Base-by-base conservation (phyloP, 139 green algal genomes). In the Chlamydomonas sp. region DNA sequence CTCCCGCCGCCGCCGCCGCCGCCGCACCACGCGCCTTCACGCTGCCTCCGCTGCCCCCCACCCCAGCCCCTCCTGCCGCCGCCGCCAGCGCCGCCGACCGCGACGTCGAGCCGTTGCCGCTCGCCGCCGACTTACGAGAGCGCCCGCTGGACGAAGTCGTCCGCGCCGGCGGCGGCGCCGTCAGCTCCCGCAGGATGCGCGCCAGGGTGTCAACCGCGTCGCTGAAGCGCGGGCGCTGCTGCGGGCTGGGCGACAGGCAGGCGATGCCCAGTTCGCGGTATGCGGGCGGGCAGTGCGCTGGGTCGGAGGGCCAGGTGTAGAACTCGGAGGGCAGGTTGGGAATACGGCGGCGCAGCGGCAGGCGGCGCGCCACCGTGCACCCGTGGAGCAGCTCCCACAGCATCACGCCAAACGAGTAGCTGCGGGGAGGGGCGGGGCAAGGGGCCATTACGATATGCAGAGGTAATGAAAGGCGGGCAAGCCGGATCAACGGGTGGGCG, bases 361-460 rank as follows among this genome's bases (percentile, higher is more conserved):
- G 81, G 57, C 81, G 69, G 15, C 81, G 71, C 9, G 81, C 81
- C 14, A 86, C 81, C 4, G 81, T 86, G 69, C 20, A 60, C 57
- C 81, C 81, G 81, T 86, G 81, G 8, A 86, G 59, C 81, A 86
- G 69, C 69, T 86, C 81, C 81, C 81, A 86, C 60, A 86, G 60
- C 20, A 86, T 86, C 15, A 86, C 81, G 59, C 81, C 81, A 49
- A 49, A 49, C 31, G 31, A 49, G 31, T 49, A 49, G 31, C 31
- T 49, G 31, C 31, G 31, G 31, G 31, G 31, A 49, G 31, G 31
- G 31, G 31, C 31, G 31, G 31, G 31, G 31, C 31, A 49, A 49
- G 31, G 31, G 31, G 31, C 31, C 31, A 49, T 49, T 49, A 49
- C 31, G 31, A 49, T 49, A 49, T 49, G 31, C 31, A 49, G 31